Evolutionary conservation across 2,329 filamentous ascomycete genomes (phyloP).

Genomic region (Stagonosporopsis cucurbitacearum): DNA sequence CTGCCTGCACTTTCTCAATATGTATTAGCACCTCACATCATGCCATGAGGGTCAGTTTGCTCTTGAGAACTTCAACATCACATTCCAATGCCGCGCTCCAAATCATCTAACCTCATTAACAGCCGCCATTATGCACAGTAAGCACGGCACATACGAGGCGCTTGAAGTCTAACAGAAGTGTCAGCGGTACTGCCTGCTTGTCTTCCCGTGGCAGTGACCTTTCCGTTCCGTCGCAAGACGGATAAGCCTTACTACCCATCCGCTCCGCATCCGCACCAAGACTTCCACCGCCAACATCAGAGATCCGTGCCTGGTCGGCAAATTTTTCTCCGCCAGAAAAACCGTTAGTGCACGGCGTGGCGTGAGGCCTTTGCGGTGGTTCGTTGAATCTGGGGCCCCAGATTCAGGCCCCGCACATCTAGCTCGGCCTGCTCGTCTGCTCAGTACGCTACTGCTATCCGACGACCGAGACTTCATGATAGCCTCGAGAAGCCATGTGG

Average conservation of each 20-base stretch:
- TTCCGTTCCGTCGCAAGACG: neutral
- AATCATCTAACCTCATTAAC: neutral
- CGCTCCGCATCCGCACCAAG: neutral
- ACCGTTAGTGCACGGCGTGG: constrained; percentile 13
- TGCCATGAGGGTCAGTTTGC: neutral
- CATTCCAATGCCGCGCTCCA: neutral
- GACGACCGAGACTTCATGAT: constrained; percentile 5
- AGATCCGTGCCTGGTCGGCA: neutral
- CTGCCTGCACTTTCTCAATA: neutral
- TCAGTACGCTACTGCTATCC: constrained; percentile 7
- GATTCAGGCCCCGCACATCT: constrained; percentile 19
- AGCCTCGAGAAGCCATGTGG: neutral
- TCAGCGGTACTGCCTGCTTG: neutral
- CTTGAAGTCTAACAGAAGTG: neutral
- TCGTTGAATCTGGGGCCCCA: constrained; percentile 26
- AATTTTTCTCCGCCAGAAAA: neutral
- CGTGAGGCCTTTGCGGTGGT: constrained; percentile 11
- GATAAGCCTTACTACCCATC: neutral
- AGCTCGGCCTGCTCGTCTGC: constrained; percentile 2
- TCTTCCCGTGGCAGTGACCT: neutral
- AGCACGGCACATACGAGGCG: neutral
- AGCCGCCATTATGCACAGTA: neutral
- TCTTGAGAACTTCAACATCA: neutral
- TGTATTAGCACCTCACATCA: neutral
- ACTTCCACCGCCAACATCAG: neutral